A percentile compares a stretch with the other conserved stretches of the same genome.
Conservation (phyloP, 371 early-diverging fungal species). For the Globomyces sp. region DNA sequence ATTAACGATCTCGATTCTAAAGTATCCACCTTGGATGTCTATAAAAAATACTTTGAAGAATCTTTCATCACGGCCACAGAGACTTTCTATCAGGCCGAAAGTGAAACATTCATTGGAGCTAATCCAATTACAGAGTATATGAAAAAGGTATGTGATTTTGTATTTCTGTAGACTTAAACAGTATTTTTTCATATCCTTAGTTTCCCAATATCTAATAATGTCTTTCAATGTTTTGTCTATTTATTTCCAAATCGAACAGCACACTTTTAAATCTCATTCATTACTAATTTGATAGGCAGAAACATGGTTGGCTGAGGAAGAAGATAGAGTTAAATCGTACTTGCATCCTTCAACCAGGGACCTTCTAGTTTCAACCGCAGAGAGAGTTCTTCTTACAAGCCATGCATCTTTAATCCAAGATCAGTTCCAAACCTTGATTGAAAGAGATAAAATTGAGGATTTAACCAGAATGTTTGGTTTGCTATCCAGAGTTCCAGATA, state of each 20-base stretch:
- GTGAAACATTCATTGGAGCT: constrained; percentile 79
- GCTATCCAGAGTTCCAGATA: constrained; percentile 75
- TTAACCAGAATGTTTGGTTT: constrained; percentile 82
- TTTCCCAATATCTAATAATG: constrained; percentile 1
- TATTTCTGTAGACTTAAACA: constrained; percentile 16
- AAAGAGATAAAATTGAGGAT: constrained; percentile 83
- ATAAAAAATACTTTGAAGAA: constrained; percentile 76
- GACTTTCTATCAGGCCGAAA: constrained; percentile 81
- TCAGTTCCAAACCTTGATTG: constrained; percentile 84
- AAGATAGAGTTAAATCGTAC: constrained; percentile 81
- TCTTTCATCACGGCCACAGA: constrained; percentile 79
- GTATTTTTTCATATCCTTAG: constrained; percentile 8
- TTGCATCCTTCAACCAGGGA: constrained; percentile 78
- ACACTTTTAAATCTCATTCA: neutral
- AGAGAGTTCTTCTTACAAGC: constrained; percentile 77
- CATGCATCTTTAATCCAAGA: constrained; percentile 78
- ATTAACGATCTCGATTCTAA: constrained; percentile 77
- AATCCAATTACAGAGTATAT: constrained; percentile 91
- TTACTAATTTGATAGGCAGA: constrained; percentile 52
- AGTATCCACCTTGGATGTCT: constrained; percentile 80
- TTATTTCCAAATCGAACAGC: neutral
- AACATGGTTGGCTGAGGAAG: constrained; percentile 81
- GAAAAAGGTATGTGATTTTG: constrained; percentile 54
- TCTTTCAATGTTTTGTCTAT: neutral
- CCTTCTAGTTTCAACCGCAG: constrained; percentile 76